phyloP scores from a whole-genome alignment of 306 rosid genomes.

The Castanopsis chinensis region DNA sequence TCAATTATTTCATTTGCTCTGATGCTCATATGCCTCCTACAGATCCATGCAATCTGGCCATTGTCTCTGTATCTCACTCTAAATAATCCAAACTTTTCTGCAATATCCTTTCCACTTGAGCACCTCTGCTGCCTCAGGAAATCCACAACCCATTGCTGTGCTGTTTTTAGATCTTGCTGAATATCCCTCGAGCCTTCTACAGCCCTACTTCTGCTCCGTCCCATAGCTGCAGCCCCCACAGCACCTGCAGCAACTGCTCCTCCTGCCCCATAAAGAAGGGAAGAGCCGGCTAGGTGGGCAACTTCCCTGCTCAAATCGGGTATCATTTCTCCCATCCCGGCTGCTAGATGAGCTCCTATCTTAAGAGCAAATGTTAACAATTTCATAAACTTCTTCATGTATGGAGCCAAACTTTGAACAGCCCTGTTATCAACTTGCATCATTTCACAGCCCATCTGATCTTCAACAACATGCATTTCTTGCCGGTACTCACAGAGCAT shows the following conservation, averaged over 20 bases:
- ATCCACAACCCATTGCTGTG: constrained; percentile 94
- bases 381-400: constrained; percentile 85
- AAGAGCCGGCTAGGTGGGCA: constrained; percentile 77
- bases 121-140: constrained; percentile 78
- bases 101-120: constrained; percentile 86
- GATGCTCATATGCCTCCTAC: constrained; percentile 78
- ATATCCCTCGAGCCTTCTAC: constrained; percentile 58
- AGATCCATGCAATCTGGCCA: constrained; percentile 89
- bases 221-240: constrained; percentile 61
- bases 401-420: constrained; percentile 78
- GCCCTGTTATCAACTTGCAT: constrained; percentile 86
- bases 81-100: constrained; percentile 92
- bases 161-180: constrained; percentile 69
- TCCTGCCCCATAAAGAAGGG: constrained; percentile 55
- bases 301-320: constrained; percentile 92
- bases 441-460: constrained; percentile 85
- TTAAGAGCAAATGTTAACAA: constrained; percentile 80
- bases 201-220: constrained; percentile 45
- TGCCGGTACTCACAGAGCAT: constrained; percentile 81
- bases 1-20: constrained; percentile 84
- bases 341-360: constrained; percentile 95
- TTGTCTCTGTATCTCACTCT: constrained; percentile 81
- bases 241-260: constrained; percentile 74
- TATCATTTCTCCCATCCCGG: constrained; percentile 92
- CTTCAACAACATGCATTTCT: constrained; percentile 95